Percentiles rank a stretch among this genome's conserved stretches.
phyloP scores from a whole-genome alignment of 2,329 filamentous ascomycete species.

The Ophiostoma perfectum region DNA sequence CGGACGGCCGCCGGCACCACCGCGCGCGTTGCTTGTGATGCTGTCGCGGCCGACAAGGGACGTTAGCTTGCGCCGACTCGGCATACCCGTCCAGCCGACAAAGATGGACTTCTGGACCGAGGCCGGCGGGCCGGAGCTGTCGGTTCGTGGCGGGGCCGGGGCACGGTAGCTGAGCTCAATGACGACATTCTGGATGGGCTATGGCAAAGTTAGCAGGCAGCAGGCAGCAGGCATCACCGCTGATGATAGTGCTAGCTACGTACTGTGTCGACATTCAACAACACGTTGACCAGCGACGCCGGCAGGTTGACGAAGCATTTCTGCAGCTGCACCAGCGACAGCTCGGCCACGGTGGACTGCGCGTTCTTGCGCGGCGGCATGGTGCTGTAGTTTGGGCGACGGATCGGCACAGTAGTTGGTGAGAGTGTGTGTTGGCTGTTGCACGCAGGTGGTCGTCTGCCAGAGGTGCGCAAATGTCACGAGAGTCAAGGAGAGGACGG shows the following conservation, averaged over 20 bases:
- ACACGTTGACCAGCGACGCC: slow-evolving; percentile 70
- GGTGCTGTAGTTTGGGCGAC: not conserved
- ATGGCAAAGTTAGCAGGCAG: slow-evolving; percentile 34
- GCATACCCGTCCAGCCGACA: slow-evolving; percentile 96
- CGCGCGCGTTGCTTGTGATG: slow-evolving; percentile 22
- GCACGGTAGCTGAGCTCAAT: slow-evolving; percentile 80
- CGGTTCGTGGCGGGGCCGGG: slow-evolving; percentile 44
- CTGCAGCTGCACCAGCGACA: slow-evolving; percentile 81
- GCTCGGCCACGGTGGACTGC: slow-evolving; percentile 68
- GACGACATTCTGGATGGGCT: slow-evolving; percentile 93
- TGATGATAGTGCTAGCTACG: slow-evolving; percentile 33
- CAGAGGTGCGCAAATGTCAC: not conserved
- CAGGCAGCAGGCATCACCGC: slow-evolving; percentile 8
- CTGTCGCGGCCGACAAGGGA: slow-evolving; percentile 65
- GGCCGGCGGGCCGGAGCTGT: slow-evolving; percentile 33
- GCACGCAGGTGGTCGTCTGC: not conserved
- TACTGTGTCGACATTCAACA: slow-evolving; percentile 87
- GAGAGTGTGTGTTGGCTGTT: too few relatives aligned
- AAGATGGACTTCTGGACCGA: slow-evolving; percentile 61
- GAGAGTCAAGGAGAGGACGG: not conserved
- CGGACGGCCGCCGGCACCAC: slow-evolving; percentile 34
- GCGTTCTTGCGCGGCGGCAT: slow-evolving; percentile 51
- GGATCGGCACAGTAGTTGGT: not conserved
- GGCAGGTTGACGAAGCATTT: slow-evolving; percentile 95
- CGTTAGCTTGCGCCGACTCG: slow-evolving; percentile 76